Evolutionary conservation across 805 yeast genomes (phyloP), one percentile per base, ranked within the genome.

Genomic region (Saturnispora hagleri): DNA sequence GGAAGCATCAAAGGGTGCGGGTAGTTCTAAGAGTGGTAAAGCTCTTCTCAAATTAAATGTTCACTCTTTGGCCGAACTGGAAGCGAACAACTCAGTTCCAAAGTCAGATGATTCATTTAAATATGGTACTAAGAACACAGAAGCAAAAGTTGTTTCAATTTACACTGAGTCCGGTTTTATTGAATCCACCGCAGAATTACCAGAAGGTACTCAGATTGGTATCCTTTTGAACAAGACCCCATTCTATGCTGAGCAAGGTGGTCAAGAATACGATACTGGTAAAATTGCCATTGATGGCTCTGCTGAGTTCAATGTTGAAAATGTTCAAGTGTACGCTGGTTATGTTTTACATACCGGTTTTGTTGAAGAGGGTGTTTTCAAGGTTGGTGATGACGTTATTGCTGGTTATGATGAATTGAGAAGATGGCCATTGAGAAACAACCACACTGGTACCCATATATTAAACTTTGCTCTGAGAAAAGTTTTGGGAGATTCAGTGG

Each of bases 231-330:
- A 93, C 67, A 85, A 81, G 68, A 88, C 98, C 26, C 93, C 95
- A 68, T 89, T 93, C 71, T 93, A 93, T 65, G 98, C 99, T 48
- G 99, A 93, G 73, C 95, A 88, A 71, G 99, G 99, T 81, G 99
- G 99, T 65, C 99, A 93, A 76, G 97, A 89, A 70, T 85, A 77
- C 64, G 99, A 93, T 68, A 86, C 95, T 43, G 99, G 99, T 71
- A 85, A 80, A 69, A 76, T 93, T 58, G 90, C 89, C 48, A 81
- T 89, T 62, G 97, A 90, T 65, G 97, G 95, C 45, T 71, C 71
- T 59, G 75, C 90, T 51, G 96, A 91, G 68, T 91, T 93, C 70
- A 82, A 80, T 53, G 98, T 93, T 54, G 84, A 82, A 57, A 89
- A 93, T 64, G 97, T 89, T 48, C 99, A 93, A 73, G 74, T 75